phyloP scores from a whole-genome alignment of 2,329 filamentous ascomycete genomes.

The Ophiobolus disseminans region DNA sequence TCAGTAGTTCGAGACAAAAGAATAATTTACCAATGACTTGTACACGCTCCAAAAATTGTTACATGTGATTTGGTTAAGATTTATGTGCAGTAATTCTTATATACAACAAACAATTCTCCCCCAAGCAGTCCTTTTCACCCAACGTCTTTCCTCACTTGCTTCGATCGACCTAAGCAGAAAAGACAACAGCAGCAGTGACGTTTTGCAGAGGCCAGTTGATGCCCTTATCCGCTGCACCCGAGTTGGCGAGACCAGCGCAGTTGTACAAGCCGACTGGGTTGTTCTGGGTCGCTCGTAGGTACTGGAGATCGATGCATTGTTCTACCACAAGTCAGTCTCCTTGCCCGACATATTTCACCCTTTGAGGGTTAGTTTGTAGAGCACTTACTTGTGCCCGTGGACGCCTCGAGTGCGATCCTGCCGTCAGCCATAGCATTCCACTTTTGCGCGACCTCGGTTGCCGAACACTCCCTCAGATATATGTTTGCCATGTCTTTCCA shows the following conservation, averaged over 20 bases:
- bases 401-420: conserved; percentile 30
- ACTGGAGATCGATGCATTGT: conserved; percentile 43
- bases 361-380: not conserved
- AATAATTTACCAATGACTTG: too few relatives aligned
- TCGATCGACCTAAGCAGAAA: conserved; percentile 1
- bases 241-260: conserved; percentile 39
- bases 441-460: conserved; percentile 30
- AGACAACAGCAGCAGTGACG: conserved; percentile 15
- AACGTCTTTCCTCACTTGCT: too few relatives aligned
- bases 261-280: conserved; percentile 43
- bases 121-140: too few relatives aligned
- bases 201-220: conserved; percentile 44
- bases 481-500: conserved; percentile 45
- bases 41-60: too few relatives aligned
- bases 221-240: conserved; percentile 41
- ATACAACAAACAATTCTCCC: too few relatives aligned
- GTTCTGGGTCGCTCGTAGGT: conserved; percentile 36
- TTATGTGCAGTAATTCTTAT: too few relatives aligned
- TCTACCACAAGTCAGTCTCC: conserved; percentile 15
- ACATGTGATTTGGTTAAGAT: too few relatives aligned
- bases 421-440: conserved; percentile 40
- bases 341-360: not conserved
- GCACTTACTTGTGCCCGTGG: conserved; percentile 26
- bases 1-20: too few relatives aligned
- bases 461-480: conserved; percentile 32